phyloP scores from a whole-genome alignment of 2,329 filamentous ascomycete species.

The Rugonectria rugulosa region DNA sequence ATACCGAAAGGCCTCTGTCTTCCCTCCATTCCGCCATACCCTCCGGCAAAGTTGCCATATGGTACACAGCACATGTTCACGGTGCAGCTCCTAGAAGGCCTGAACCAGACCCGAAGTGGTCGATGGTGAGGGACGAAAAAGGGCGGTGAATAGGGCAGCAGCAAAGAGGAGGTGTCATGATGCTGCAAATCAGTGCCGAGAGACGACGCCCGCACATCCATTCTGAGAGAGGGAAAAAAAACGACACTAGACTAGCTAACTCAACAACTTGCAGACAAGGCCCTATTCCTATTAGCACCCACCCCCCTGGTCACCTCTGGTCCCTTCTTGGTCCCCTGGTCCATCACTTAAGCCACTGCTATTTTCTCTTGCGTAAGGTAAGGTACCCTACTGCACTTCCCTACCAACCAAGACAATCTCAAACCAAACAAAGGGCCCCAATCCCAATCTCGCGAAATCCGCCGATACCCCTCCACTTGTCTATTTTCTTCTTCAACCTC shows the following conservation, averaged over 20 bases:
- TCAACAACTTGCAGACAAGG: conserved; percentile 17
- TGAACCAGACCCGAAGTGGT: not conserved
- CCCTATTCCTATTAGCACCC: not conserved
- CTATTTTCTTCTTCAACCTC: conserved; percentile 22
- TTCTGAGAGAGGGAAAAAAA: conserved; percentile 1
- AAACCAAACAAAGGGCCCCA: conserved; percentile 26
- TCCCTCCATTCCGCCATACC: too few relatives aligned
- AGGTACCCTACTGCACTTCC: conserved; percentile 22
- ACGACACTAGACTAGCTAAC: conserved; percentile 17
- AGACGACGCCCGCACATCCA: not conserved
- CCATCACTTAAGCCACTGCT: conserved; percentile 14
- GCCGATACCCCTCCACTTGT: conserved; percentile 18
- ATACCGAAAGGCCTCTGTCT: conserved; percentile 4
- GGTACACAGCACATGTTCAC: conserved; percentile 5
- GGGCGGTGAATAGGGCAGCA: conserved; percentile 15
- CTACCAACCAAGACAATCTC: conserved; percentile 30
- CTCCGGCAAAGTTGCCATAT: conserved; percentile 3
- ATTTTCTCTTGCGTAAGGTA: too few relatives aligned
- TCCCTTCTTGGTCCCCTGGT: conserved; percentile 15
- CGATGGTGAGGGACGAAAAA: conserved; percentile 2
- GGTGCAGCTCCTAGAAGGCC: not conserved
- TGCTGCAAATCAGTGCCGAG: not conserved
- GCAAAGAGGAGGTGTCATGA: conserved; percentile 6
- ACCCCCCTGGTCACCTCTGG: too few relatives aligned
- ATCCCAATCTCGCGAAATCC: conserved; percentile 35